Base-by-base conservation (phyloP, 768 basidiomycete species). In the Lyophyllum atratum region DNA sequence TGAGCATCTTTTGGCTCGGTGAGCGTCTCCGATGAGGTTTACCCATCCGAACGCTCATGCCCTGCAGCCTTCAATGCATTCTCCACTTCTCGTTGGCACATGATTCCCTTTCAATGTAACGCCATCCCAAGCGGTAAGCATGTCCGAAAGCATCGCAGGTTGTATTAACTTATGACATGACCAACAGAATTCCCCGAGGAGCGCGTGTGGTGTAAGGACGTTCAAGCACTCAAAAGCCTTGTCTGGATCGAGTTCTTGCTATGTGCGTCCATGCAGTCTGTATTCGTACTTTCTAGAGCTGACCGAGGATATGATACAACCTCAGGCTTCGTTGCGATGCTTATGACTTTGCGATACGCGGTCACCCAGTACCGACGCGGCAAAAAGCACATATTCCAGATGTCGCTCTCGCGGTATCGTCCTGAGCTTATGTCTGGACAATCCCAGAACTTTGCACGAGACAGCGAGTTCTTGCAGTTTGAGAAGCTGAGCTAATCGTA, bases 191-290 rank as follows among this genome's bases (percentile, higher is more conserved):
- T 73, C 60, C 46, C 72, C 15, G 80, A 80, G 39, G 76, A 76
- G 49, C 70, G 75, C 11, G 59, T 65, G 12, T 87, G 85, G 84
- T 87, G 85, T 66, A 75, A 73, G 34, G 74, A 82, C 54, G 67
- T 84, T 10, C 79, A 84, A 58, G 81, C 76, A 12, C 77, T 86
- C 54, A 84, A 83, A 60, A 72, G 78, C 22, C 75, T 86, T 61
- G 77, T 85, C 34, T 87, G 85, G 85, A 69, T 85, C 43, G 79
- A 82, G 66, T 85, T 83, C 71, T 40, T 81, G 25, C 67, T 80
- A 4, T 71, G 84, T 85, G 57, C 37, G 83, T 77, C 17, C 25
- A 19, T 15, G 6, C n/a, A 17, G 40, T 5, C 17, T 31, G 51
- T 24, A 40, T 45, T 17, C 24, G 19, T 6, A 42, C 42, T 29